Base-by-base conservation (phyloP, 768 basidiomycete genomes). In the Nevesoporus exiguus region DNA sequence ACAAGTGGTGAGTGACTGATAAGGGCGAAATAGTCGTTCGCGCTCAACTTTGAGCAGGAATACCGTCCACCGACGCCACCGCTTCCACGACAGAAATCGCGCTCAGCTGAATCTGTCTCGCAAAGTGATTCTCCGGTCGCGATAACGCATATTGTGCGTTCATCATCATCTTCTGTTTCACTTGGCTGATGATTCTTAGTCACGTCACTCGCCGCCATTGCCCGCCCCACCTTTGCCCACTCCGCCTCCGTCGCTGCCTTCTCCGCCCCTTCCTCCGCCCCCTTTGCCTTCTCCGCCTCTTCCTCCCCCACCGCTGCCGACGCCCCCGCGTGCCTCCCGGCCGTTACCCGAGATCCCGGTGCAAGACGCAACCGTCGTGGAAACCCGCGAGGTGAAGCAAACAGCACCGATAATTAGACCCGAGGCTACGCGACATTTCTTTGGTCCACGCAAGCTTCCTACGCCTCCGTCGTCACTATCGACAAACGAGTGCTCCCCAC, bases 11-110 rank as follows among this genome's bases (percentile, higher is more conserved):
- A 55, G 70, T 55, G 46, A 43, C 25, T 21, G 27, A 39, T 49
- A 2, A 11, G 19, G 33, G 43, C 48, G 33, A 42, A 46, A 49
- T 46, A n/a, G 29, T 19, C 15, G 44, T 44, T 13, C 25, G 29
- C 19, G 47, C 51, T 56, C 48, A 52, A 43, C 39, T 30, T 33
- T 61, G 15, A 46, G 5, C 51, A 82, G 82, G 66, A 73, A 31
- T 83, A 80, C 64, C 76, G 82, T n/a, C 80, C 82, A 41, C 82
- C 82, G 5, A 83, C 82, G 1, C 82, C 82, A 3, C 82, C 82
- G 25, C 66, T 81, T 24, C 75, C 73, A 31, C 67, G 71, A 42
- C 73, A 71, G 60, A 73, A 71, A 62, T 70, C 65, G 29, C 69
- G 66, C 44, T 66, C 64, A n/a, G 45, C 50, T 14, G 69, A 68